These are phyloP conservation scores for Akanthomyces dipterigenus DNA, from an alignment of 2,329 filamentous ascomycete genomes.

Conservation along the genomic window DNA sequence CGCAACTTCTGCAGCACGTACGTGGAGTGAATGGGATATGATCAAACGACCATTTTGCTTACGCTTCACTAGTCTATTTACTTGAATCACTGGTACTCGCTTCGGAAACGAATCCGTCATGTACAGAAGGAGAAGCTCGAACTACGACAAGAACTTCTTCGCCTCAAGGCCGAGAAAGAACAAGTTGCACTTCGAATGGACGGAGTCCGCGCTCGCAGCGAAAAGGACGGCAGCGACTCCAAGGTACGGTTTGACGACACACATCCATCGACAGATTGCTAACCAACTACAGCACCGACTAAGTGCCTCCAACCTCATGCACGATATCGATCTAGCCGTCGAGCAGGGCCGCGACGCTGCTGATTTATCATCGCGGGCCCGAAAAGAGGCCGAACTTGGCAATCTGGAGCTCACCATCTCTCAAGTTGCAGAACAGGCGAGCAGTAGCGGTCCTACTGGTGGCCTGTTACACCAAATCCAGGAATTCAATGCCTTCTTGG, in stretches of 20 bases:
- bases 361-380: constrained; percentile 36
- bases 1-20: constrained; percentile 52
- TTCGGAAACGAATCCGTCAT: constrained; percentile 51
- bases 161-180: constrained; percentile 52
- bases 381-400: constrained; percentile 44
- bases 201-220: constrained; percentile 41
- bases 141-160: constrained; percentile 54
- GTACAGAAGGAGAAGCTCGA: constrained; percentile 50
- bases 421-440: constrained; percentile 47
- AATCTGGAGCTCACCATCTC: constrained; percentile 53
- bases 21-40: constrained; percentile 20
- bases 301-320: constrained; percentile 50
- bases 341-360: constrained; percentile 43
- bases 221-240: constrained; percentile 48
- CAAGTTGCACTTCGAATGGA: constrained; percentile 58
- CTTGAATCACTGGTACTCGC: constrained; percentile 50
- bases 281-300: constrained; percentile 34
- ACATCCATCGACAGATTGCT: background rate
- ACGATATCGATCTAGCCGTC: constrained; percentile 54
- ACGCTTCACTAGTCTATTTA: constrained; percentile 42
- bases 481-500: constrained; percentile 58
- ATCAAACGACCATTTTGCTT: background rate
- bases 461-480: constrained; percentile 50
- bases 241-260: constrained; percentile 37
- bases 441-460: constrained; percentile 40